These are phyloP conservation scores for cucumber (Cucumis sativus) DNA, from an alignment of 306 rosid species.

Conservation along the genomic window DNA sequence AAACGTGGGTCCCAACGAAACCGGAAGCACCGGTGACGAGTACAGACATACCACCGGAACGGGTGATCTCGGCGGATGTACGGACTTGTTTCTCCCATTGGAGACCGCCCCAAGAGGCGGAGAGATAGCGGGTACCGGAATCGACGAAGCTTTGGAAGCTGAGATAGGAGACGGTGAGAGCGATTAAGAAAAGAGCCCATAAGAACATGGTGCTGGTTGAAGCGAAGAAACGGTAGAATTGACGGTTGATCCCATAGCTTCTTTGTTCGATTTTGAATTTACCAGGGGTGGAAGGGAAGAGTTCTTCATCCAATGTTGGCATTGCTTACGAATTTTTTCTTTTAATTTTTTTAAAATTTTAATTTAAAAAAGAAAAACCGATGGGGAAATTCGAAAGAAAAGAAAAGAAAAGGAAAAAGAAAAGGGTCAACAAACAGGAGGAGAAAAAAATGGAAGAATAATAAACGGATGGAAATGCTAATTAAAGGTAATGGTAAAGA, in stretches of 20 bases:
- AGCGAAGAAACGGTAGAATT: constrained; percentile 61
- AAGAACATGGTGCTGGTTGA: constrained; percentile 86
- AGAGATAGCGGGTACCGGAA: constrained; percentile 48
- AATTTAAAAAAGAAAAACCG: too few relatives aligned
- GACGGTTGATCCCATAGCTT: constrained; percentile 47
- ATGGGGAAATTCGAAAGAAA: neutral
- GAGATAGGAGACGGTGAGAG: constrained; percentile 62
- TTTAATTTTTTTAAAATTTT: too few relatives aligned
- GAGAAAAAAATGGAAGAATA: neutral
- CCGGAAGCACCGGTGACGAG: constrained; percentile 61
- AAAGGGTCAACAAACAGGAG: neutral
- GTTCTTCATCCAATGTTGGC: constrained; percentile 56
- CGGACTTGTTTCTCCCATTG: constrained; percentile 92
- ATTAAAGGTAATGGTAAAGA: neutral
- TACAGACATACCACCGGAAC: constrained; percentile 58
- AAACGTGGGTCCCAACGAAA: constrained; percentile 27
- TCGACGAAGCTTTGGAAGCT: constrained; percentile 68
- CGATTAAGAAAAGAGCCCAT: constrained; percentile 71
- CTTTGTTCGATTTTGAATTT: constrained; percentile 72
- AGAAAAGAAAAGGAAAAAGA: neutral
- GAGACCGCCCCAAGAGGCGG: constrained; percentile 86
- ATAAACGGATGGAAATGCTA: neutral
- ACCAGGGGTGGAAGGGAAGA: constrained; percentile 74
- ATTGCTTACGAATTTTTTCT: neutral
- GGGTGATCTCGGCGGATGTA: constrained; percentile 54